A percentile compares a stretch with the other conserved stretches of the same genome.
Evolutionary conservation across 352 stramenopile genomes (phyloP).

Genomic region (Nothophytophthora sp.): DNA sequence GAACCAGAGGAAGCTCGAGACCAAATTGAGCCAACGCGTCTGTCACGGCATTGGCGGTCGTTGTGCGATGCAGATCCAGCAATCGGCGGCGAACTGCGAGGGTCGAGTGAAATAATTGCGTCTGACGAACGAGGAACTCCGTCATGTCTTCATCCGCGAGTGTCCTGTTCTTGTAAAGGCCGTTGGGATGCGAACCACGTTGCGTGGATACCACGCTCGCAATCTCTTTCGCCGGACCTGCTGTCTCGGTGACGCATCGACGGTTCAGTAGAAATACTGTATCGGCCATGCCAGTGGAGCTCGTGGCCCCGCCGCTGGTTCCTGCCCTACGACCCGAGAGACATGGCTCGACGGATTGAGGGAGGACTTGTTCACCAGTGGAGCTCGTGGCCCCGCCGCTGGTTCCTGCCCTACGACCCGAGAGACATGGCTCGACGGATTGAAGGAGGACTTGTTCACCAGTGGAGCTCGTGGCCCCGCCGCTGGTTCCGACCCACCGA

Average conservation of each 20-base stretch:
- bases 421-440: neutral
- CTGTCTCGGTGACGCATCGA: too few relatives aligned
- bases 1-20: neutral
- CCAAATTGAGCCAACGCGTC: neutral
- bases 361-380: neutral
- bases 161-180: too few relatives aligned
- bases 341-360: neutral
- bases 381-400: neutral
- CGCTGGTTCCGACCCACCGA: too few relatives aligned
- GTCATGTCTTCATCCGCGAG: too few relatives aligned
- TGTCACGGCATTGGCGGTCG: neutral
- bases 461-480: too few relatives aligned
- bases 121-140: too few relatives aligned
- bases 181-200: too few relatives aligned
- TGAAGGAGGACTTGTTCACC: neutral
- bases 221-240: too few relatives aligned
- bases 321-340: neutral
- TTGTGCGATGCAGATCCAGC: neutral
- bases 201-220: too few relatives aligned
- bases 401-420: neutral
- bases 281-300: constrained; percentile 4
- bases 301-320: neutral
- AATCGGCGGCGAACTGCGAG: neutral
- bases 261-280: too few relatives aligned
- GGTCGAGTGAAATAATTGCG: too few relatives aligned